These are phyloP conservation scores for Hondaea fermentalgiana DNA, from an alignment of 108 stramenopile genomes.

Conservation along the genomic window DNA sequence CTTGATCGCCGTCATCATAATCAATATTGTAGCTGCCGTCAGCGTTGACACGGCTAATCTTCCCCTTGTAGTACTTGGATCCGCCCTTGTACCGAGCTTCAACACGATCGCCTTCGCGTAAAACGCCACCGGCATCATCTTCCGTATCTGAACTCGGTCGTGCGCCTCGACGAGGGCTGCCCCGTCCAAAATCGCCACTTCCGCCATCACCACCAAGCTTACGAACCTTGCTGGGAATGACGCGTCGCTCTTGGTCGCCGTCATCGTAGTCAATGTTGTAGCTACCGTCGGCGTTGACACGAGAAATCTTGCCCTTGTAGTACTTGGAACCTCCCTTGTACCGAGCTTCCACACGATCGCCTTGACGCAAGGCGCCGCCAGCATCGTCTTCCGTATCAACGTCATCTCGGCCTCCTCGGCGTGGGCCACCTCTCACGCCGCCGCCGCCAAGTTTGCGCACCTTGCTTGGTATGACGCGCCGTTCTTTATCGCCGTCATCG, in stretches of 20 bases:
- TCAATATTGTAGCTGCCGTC: constrained; percentile 39
- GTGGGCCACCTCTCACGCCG: too few species aligned
- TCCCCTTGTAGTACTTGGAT: constrained; percentile 22
- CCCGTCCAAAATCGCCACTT: not conserved
- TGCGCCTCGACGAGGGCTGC: not conserved
- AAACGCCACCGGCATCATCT: not conserved
- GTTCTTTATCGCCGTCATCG: too few species aligned
- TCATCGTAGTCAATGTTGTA: constrained; percentile 23
- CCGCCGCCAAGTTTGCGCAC: too few species aligned
- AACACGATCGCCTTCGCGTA: constrained; percentile 40
- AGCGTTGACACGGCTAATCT: constrained; percentile 22
- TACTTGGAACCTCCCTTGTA: not conserved
- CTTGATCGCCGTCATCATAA: constrained; percentile 42
- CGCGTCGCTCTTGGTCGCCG: constrained; percentile 18
- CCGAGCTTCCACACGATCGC: too few species aligned
- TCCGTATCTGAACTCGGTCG: not conserved
- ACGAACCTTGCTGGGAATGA: not conserved
- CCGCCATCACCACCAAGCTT: not conserved
- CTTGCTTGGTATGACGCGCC: too few species aligned
- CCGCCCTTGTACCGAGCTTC: constrained; percentile 43
- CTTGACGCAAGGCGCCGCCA: not conserved
- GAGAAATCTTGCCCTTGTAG: not conserved
- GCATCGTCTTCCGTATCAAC: not conserved
- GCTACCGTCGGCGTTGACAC: constrained; percentile 9
- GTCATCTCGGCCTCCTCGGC: too few species aligned